Evolutionary conservation across 495 filamentous ascomycete species (phyloP).

Genomic region (Sporormia fimetaria): DNA sequence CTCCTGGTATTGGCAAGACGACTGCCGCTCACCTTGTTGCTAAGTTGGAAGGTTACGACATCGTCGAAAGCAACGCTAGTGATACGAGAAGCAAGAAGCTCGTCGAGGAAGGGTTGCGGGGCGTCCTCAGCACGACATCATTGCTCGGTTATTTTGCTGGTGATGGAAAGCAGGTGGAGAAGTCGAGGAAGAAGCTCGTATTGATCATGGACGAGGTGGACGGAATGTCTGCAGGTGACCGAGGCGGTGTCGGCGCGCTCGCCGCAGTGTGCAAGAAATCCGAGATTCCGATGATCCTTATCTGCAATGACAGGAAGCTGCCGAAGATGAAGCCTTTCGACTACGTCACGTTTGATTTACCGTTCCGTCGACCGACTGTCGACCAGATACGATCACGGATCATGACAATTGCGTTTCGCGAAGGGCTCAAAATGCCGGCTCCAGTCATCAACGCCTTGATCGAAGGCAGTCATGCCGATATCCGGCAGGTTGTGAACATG

Average conservation of each 20-base stretch:
- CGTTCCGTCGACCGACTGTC: constrained; percentile 77
- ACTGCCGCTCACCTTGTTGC: constrained; percentile 92
- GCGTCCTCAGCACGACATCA: constrained; percentile 87
- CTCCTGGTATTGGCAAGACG: constrained; percentile 95
- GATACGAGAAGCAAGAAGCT: constrained; percentile 97
- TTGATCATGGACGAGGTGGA: constrained; percentile 99
- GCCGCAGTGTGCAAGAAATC: constrained; percentile 91
- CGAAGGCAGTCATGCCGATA: constrained; percentile 88
- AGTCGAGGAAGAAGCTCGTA: constrained; percentile 77
- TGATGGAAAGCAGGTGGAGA: constrained; percentile 66
- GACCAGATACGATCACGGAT: constrained; percentile 82
- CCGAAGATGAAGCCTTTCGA: constrained; percentile 99
- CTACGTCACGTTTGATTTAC: constrained; percentile 65
- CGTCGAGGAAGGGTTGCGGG: constrained; percentile 73
- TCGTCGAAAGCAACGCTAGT: constrained; percentile 90
- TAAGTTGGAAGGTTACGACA: constrained; percentile 83
- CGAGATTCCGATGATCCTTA: constrained; percentile 86
- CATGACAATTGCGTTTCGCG: constrained; percentile 86
- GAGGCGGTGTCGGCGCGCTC: constrained; percentile 88
- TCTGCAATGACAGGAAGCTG: constrained; percentile 86
- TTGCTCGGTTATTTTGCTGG: constrained; percentile 86
- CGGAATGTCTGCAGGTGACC: constrained; percentile 95
- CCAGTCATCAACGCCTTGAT: constrained; percentile 90
- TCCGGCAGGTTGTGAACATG: constrained; percentile 98
- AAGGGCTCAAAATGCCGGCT: constrained; percentile 73